A percentile compares a stretch with the other conserved stretches of the same genome.
phyloP scores from a whole-genome alignment of 495 filamentous ascomycete genomes.

The Penicillium canariense region DNA sequence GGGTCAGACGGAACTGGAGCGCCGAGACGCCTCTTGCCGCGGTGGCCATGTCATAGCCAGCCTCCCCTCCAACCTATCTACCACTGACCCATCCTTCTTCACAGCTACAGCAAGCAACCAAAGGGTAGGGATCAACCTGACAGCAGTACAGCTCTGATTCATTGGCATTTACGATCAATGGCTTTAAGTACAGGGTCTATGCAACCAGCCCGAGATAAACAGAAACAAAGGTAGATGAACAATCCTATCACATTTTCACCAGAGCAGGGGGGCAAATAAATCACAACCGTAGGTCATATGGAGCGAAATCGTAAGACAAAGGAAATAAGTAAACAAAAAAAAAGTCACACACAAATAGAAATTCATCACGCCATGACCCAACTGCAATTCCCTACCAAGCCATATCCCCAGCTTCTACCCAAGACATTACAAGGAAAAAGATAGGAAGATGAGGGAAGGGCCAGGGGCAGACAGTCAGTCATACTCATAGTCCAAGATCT shows the following conservation, averaged over 20 bases:
- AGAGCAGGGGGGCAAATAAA: conserved; percentile 3
- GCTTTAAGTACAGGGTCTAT: neutral
- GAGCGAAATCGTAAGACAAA: conserved; percentile 28
- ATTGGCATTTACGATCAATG: neutral
- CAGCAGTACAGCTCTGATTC: neutral
- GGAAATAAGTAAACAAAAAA: conserved; percentile 20
- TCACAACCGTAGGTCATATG: conserved; percentile 18
- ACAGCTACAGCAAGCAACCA: neutral
- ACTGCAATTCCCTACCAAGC: neutral
- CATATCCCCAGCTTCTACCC: neutral
- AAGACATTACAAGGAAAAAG: neutral
- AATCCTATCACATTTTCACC: conserved; percentile 21
- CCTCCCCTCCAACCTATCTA: no score
- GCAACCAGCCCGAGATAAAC: neutral
- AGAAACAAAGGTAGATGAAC: neutral
- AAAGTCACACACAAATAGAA: conserved; percentile 8
- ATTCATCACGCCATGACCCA: conserved; percentile 11
- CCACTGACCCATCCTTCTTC: no score
- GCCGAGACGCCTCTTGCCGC: no score
- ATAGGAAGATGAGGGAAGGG: neutral
- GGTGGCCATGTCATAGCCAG: no score
- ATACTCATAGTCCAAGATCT: neutral
- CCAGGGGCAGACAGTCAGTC: neutral
- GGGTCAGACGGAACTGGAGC: no score
- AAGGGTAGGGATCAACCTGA: neutral